These are phyloP conservation scores for Circinella umbellata DNA, from an alignment of 371 early-diverging fungal species.

Conservation along the genomic window DNA sequence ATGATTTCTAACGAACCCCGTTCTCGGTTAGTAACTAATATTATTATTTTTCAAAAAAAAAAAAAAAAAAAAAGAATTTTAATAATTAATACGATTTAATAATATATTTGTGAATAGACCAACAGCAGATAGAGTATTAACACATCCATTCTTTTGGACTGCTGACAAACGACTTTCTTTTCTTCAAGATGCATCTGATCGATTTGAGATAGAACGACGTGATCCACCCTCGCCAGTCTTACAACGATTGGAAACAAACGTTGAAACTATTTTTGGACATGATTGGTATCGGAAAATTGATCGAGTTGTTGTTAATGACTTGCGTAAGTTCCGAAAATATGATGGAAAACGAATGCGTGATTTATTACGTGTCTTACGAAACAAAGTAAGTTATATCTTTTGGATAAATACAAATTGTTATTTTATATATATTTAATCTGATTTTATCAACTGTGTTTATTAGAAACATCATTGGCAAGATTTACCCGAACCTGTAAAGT, in stretches of 20 bases:
- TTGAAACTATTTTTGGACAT: slow-evolving; percentile 62
- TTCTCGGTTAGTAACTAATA: slow-evolving; percentile 57
- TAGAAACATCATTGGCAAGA: slow-evolving; percentile 97
- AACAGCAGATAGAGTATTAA: slow-evolving; percentile 71
- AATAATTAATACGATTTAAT: background rate
- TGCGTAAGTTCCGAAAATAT: slow-evolving; percentile 92
- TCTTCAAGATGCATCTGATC: slow-evolving; percentile 93
- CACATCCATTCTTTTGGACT: slow-evolving; percentile 96
- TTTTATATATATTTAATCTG: background rate
- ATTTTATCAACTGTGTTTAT: background rate
- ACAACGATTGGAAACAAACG: slow-evolving; percentile 67
- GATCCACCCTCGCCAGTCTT: slow-evolving; percentile 72
- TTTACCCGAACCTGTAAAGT: slow-evolving; percentile 76
- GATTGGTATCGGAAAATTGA: slow-evolving; percentile 91
- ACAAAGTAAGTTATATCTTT: slow-evolving; percentile 68
- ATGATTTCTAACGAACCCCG: slow-evolving; percentile 86
- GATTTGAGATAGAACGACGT: slow-evolving; percentile 88
- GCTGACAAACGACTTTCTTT: slow-evolving; percentile 82
- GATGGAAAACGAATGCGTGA: slow-evolving; percentile 86
- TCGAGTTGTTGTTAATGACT: slow-evolving; percentile 74
- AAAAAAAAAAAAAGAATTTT: background rate
- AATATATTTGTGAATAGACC: slow-evolving; percentile 54
- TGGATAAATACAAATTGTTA: background rate
- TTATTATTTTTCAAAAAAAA: background rate
- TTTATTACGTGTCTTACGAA: slow-evolving; percentile 89